A percentile compares a stretch with the other conserved stretches of the same genome.
Conservation (phyloP, 495 filamentous ascomycete genomes). For the Pseudotulostoma volvatum region DNA sequence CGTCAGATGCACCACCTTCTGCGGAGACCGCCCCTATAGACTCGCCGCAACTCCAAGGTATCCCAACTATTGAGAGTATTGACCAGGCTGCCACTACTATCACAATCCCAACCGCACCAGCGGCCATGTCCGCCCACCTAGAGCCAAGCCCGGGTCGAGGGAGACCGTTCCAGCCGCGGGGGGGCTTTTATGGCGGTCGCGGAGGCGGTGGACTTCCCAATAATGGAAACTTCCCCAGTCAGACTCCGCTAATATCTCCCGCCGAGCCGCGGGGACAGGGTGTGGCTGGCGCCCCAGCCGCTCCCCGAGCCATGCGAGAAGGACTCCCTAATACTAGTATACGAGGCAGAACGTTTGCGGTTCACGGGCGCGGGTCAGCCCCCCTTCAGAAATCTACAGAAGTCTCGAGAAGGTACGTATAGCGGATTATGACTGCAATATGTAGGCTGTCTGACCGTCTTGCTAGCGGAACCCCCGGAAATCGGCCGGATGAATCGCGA, state of each 20-base stretch:
- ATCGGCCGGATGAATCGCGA: constrained; percentile 8
- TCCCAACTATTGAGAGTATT: constrained; percentile 31
- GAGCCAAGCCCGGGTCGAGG: constrained; percentile 12
- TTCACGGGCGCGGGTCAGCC: constrained; percentile 13
- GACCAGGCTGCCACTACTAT: constrained; percentile 12
- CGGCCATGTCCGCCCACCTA: neutral
- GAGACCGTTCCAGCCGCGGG: constrained; percentile 20
- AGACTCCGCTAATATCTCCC: constrained; percentile 5
- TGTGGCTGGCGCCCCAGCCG: constrained; percentile 72
- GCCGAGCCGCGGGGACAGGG: constrained; percentile 35
- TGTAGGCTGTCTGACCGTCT: too few relatives aligned
- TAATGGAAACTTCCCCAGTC: constrained; percentile 7
- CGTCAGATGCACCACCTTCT: constrained; percentile 2
- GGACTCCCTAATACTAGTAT: constrained; percentile 65
- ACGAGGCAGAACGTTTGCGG: constrained; percentile 25
- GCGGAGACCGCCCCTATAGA: constrained; percentile 6
- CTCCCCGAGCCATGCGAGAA: constrained; percentile 83
- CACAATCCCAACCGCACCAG: constrained; percentile 2
- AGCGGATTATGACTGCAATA: neutral
- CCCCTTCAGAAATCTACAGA: constrained; percentile 14
- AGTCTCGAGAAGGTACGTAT: constrained; percentile 23
- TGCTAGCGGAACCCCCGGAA: constrained; percentile 13
- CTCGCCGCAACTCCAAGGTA: constrained; percentile 21
- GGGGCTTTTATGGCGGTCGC: constrained; percentile 12
- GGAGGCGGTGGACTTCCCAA: constrained; percentile 19